Percentiles rank a stretch among this genome's conserved stretches.
Conservation (phyloP, 192 early-diverging fungal species). For the Chytriomyces hyalinus region DNA sequence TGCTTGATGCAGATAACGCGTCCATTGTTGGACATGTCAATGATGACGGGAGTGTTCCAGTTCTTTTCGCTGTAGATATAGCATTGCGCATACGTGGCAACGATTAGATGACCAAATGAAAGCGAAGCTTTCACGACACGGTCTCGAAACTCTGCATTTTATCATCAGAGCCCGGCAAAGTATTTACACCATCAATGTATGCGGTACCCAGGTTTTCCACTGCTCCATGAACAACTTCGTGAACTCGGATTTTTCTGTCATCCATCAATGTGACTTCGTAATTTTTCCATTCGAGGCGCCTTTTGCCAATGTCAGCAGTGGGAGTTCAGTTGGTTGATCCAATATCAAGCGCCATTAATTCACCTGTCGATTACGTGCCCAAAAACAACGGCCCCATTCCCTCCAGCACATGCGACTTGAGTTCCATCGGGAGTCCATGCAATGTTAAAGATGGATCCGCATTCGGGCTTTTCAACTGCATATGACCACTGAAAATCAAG, state of each 20-base stretch:
- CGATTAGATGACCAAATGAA: conserved; percentile 56
- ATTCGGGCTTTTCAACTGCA: conserved; percentile 53
- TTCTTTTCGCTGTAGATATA: conserved; percentile 64
- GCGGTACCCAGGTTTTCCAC: conserved; percentile 53
- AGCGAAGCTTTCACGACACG: conserved; percentile 59
- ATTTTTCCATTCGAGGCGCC: conserved; percentile 64
- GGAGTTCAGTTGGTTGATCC: not conserved
- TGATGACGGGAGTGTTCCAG: conserved; percentile 66
- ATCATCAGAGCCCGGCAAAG: not conserved
- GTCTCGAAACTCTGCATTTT: conserved; percentile 57
- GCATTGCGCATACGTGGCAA: conserved; percentile 60
- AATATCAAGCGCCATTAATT: not conserved
- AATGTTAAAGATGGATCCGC: conserved; percentile 61
- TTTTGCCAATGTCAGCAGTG: conserved; percentile 8
- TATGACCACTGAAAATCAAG: conserved; percentile 55
- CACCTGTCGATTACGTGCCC: conserved; percentile 60
- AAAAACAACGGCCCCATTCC: conserved; percentile 59
- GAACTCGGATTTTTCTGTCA: conserved; percentile 55
- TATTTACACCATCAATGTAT: conserved; percentile 1
- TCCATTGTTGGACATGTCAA: conserved; percentile 60
- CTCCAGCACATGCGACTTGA: conserved; percentile 61
- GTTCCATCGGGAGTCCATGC: conserved; percentile 69
- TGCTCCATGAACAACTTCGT: conserved; percentile 55
- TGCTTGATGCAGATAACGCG: conserved; percentile 65
- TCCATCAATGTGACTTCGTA: conserved; percentile 62